Percentiles rank a stretch among this genome's conserved stretches.
Conservation (phyloP, 2,329 filamentous ascomycete species). For the Tolypocladium pustulatum region DNA sequence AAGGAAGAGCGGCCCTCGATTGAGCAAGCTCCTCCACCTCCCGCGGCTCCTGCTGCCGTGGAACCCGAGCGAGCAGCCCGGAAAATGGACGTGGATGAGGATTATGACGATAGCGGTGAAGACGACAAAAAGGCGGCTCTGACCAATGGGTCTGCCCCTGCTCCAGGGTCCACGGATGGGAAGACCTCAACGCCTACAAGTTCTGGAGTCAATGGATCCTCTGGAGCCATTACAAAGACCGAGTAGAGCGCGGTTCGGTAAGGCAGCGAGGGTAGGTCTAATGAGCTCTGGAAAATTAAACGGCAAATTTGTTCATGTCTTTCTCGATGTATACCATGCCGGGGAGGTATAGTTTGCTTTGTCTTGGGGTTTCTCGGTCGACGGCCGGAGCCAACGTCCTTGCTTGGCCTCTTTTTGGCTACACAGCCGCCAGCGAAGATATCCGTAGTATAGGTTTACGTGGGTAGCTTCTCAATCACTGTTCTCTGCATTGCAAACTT, state of each 20-base stretch:
- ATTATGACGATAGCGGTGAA: constrained; percentile 91
- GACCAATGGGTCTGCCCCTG: constrained; percentile 33
- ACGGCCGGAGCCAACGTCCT: neutral
- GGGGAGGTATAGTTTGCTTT: constrained; percentile 10
- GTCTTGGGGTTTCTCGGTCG: constrained; percentile 1
- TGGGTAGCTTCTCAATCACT: neutral
- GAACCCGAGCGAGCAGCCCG: constrained; percentile 77
- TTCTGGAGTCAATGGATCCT: constrained; percentile 32
- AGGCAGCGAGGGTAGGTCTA: constrained; percentile 8
- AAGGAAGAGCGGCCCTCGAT: constrained; percentile 51
- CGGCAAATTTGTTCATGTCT: constrained; percentile 7
- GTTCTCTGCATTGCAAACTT: neutral
- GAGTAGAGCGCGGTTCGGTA: constrained; percentile 20
- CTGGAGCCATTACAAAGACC: constrained; percentile 26
- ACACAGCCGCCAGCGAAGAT: constrained; percentile 16
- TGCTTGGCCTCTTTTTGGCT: constrained; percentile 16
- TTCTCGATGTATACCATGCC: constrained; percentile 10
- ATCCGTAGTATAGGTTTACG: constrained; percentile 8
- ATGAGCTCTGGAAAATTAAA: constrained; percentile 14
- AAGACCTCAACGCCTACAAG: constrained; percentile 40
- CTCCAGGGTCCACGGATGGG: constrained; percentile 37
- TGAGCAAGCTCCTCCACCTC: constrained; percentile 28
- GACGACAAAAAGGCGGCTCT: constrained; percentile 58
- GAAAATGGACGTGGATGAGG: constrained; percentile 95
- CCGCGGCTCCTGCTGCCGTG: constrained; percentile 40